phyloP scores from a whole-genome alignment of 176 grass and related monocot species.

The Aechmea fasciata region DNA sequence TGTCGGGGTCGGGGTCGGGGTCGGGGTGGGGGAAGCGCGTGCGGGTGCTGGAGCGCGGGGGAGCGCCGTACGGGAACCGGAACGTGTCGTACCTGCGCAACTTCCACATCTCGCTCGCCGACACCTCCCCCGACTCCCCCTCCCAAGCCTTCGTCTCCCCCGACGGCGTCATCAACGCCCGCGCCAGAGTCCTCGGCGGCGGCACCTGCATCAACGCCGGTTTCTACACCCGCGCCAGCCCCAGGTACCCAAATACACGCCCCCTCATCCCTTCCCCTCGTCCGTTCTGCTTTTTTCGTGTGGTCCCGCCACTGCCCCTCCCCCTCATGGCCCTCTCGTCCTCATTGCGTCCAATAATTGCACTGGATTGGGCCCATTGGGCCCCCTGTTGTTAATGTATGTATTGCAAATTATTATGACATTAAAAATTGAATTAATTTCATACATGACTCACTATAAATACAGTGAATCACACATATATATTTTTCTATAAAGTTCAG shows the following conservation, averaged over 20 bases:
- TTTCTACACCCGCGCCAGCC: constrained; percentile 79
- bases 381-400: too few relatives aligned
- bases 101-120: constrained; percentile 62
- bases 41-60: constrained; percentile 64
- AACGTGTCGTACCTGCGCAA: constrained; percentile 68
- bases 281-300: too few relatives aligned
- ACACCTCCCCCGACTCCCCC: constrained; percentile 43
- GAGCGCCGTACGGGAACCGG: constrained; percentile 59
- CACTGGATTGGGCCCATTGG: too few relatives aligned
- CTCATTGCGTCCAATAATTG: too few relatives aligned
- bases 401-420: too few relatives aligned
- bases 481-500: too few relatives aligned
- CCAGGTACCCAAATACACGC: too few relatives aligned
- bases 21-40: constrained; percentile 42
- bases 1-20: constrained; percentile 42
- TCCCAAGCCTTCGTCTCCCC: constrained; percentile 71
- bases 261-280: neutral
- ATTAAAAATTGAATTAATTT: too few relatives aligned
- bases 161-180: constrained; percentile 75
- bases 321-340: too few relatives aligned
- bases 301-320: too few relatives aligned
- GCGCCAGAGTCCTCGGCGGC: constrained; percentile 65
- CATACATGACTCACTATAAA: too few relatives aligned
- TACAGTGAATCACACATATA: too few relatives aligned
- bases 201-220: constrained; percentile 84